Percentiles rank a stretch among this genome's conserved stretches.
phyloP scores from a whole-genome alignment of 2,329 filamentous ascomycete genomes.

The Leptodontidium sp. region DNA sequence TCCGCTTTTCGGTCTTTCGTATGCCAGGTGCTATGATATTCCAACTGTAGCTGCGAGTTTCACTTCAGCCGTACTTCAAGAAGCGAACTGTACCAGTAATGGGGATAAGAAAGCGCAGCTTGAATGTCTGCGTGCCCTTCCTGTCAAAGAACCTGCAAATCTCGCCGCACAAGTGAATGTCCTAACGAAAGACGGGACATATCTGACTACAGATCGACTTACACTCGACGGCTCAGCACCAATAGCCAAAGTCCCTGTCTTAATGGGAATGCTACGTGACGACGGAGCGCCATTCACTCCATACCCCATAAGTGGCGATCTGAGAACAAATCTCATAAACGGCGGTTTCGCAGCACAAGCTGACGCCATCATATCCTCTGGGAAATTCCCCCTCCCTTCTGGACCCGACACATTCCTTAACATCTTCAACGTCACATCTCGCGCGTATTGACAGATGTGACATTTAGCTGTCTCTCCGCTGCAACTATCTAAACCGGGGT shows the following conservation, averaged over 20 bases:
- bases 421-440: slow-evolving; percentile 45
- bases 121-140: slow-evolving; percentile 32
- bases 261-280: slow-evolving; percentile 46
- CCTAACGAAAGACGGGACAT: slow-evolving; percentile 43
- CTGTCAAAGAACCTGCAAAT: slow-evolving; percentile 25
- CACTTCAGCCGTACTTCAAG: slow-evolving; percentile 12
- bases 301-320: slow-evolving; percentile 30
- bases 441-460: slow-evolving; percentile 43
- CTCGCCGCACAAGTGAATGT: slow-evolving; percentile 26
- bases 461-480: slow-evolving; percentile 43
- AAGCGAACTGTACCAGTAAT: neutral
- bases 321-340: slow-evolving; percentile 17
- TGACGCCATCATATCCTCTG: slow-evolving; percentile 13
- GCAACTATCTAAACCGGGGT: slow-evolving; percentile 42
- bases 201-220: slow-evolving; percentile 37
- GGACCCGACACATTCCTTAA: slow-evolving; percentile 29
- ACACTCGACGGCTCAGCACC: slow-evolving; percentile 19
- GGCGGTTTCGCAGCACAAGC: slow-evolving; percentile 24
- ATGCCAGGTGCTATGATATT: slow-evolving; percentile 23
- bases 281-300: slow-evolving; percentile 42
- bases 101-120: slow-evolving; percentile 23
- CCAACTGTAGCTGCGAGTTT: slow-evolving; percentile 29
- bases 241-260: slow-evolving; percentile 37
- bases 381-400: slow-evolving; percentile 32
- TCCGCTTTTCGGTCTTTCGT: slow-evolving; percentile 32